Conservation (phyloP, 352 stramenopile species). For the Pythium inflatum region DNA sequence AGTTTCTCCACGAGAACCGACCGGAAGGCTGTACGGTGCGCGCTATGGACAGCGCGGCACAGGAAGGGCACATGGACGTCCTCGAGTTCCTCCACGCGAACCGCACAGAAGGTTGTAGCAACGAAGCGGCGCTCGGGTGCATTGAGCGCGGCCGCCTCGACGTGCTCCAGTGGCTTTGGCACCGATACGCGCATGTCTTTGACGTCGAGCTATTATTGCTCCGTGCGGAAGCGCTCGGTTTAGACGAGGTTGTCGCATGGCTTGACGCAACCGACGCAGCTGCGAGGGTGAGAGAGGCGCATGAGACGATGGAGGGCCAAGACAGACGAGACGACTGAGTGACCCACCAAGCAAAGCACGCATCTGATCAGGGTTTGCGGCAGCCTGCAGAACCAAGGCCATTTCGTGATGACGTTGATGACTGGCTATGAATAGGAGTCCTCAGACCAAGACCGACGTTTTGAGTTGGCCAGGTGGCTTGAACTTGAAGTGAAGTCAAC, state of each 20-base stretch:
- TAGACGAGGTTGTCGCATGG: slow-evolving; percentile 20
- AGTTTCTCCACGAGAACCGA: slow-evolving; percentile 59
- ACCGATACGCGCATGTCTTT: slow-evolving; percentile 22
- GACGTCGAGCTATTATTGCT: slow-evolving; percentile 18
- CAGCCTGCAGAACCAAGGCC: not conserved
- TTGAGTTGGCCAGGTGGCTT: not conserved
- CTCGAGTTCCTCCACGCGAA: slow-evolving; percentile 35
- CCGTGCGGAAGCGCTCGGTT: slow-evolving; percentile 12
- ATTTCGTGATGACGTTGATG: slow-evolving; percentile 25
- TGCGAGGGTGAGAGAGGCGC: not conserved
- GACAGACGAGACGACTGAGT: slow-evolving; percentile 8
- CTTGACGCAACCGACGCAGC: slow-evolving; percentile 15
- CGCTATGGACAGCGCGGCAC: slow-evolving; percentile 33
- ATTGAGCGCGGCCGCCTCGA: slow-evolving; percentile 28
- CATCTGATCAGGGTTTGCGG: not conserved
- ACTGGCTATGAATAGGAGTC: slow-evolving; percentile 11
- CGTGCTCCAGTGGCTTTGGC: slow-evolving; percentile 33
- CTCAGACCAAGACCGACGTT: not conserved
- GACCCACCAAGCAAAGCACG: not conserved
- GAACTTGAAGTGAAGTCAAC: not conserved
- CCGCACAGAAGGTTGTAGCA: slow-evolving; percentile 30
- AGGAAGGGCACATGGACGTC: slow-evolving; percentile 34
- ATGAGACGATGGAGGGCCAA: not conserved
- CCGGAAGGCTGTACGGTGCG: slow-evolving; percentile 53
- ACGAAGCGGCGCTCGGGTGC: slow-evolving; percentile 28